phyloP scores from a whole-genome alignment of 1,284 basidiomycete species.

The Laetiporus sulphureus region DNA sequence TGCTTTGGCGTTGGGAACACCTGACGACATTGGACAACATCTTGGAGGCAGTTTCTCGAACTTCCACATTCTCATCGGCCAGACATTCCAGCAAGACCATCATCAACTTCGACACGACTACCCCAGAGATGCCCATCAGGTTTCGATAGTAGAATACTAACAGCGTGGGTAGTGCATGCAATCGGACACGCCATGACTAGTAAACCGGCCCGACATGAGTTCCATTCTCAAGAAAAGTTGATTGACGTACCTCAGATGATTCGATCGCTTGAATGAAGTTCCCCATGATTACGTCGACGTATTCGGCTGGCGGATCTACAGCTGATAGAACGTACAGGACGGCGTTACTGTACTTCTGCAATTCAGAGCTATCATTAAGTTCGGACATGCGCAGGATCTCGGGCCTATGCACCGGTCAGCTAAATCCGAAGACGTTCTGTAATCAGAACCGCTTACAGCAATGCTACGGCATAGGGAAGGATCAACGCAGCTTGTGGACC shows the following conservation, averaged over 20 bases:
- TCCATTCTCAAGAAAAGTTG: conserved; percentile 7
- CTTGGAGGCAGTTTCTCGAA: conserved; percentile 89
- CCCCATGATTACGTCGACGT: conserved; percentile 51
- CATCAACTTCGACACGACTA: conserved; percentile 64
- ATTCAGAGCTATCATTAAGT: conserved; percentile 69
- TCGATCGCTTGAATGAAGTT: conserved; percentile 63
- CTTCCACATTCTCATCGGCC: conserved; percentile 89
- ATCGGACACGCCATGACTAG: conserved; percentile 75
- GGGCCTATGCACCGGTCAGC: conserved; percentile 37
- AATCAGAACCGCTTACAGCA: conserved; percentile 52
- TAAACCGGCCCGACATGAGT: conserved; percentile 2
- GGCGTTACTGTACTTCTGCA: conserved; percentile 66
- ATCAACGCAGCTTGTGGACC: conserved; percentile 58
- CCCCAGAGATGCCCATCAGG: conserved; percentile 67
- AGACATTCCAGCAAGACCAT: conserved; percentile 80
- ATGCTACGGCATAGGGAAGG: conserved; percentile 69
- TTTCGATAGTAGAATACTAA: conserved; percentile 87
- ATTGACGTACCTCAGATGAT: conserved; percentile 50
- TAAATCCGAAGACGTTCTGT: too few relatives aligned
- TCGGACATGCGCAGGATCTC: conserved; percentile 79
- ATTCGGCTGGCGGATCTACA: conserved; percentile 56
- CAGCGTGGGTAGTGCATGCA: conserved; percentile 66
- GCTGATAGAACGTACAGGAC: conserved; percentile 73
- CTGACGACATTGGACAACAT: conserved; percentile 87
- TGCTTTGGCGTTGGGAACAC: conserved; percentile 88